A percentile compares a stretch with the other conserved stretches of the same genome.
These are phyloP conservation scores for Naganishia kalamii DNA, from an alignment of 768 basidiomycete species.

Conservation along the genomic window DNA sequence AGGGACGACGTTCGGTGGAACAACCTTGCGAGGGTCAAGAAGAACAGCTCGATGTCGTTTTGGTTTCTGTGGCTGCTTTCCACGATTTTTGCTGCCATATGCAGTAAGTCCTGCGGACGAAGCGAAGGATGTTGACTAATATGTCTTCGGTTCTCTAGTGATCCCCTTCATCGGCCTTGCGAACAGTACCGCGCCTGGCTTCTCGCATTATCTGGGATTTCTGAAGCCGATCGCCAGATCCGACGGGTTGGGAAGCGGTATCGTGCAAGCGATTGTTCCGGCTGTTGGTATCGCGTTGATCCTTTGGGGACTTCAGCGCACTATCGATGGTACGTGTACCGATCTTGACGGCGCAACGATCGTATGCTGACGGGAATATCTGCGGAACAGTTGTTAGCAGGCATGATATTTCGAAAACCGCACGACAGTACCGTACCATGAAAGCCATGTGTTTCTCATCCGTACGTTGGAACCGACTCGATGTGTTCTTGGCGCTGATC, in stretches of 20 bases:
- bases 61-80: constrained; percentile 58
- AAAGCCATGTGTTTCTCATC: not conserved
- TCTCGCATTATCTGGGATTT: constrained; percentile 66
- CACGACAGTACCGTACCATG: not conserved
- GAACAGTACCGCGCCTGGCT: constrained; percentile 63
- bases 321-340: not conserved
- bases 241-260: constrained; percentile 56
- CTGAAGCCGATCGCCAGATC: constrained; percentile 54
- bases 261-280: constrained; percentile 65
- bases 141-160: constrained; percentile 50
- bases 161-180: constrained; percentile 65
- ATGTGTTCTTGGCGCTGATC: constrained; percentile 30
- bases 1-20: constrained; percentile 80
- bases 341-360: not conserved
- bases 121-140: constrained; percentile 12
- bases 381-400: not conserved
- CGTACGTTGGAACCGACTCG: not conserved
- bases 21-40: constrained; percentile 59
- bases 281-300: constrained; percentile 54
- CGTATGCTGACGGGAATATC: not conserved
- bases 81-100: constrained; percentile 54
- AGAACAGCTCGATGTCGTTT: constrained; percentile 49
- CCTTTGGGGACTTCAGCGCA: constrained; percentile 52
- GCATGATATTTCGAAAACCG: constrained; percentile 13
- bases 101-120: constrained; percentile 53